Evolutionary conservation across 2,329 filamentous ascomycete genomes (phyloP).

Genomic region (Aaosphaeria arxii): DNA sequence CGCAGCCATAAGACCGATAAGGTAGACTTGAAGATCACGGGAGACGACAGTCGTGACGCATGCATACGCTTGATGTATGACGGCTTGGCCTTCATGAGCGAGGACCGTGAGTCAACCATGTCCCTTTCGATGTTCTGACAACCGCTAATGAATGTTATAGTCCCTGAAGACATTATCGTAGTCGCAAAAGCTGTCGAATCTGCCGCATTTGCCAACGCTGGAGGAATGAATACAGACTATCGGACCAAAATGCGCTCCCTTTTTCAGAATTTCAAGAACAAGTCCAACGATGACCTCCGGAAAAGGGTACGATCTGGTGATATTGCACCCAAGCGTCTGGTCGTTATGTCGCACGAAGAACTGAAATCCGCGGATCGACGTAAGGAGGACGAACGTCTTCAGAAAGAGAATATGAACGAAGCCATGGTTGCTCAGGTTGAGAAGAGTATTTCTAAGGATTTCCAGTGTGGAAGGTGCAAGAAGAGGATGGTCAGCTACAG

Average conservation of each 20-base stretch:
- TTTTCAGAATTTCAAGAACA: conserved; percentile 93
- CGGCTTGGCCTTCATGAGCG: conserved; percentile 73
- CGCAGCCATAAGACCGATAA: conserved; percentile 79
- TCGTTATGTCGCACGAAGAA: conserved; percentile 84
- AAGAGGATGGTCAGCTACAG: conserved; percentile 94
- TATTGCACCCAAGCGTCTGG: conserved; percentile 70
- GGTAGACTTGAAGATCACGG: conserved; percentile 73
- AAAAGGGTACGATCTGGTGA: conserved; percentile 71
- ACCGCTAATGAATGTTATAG: conserved; percentile 18
- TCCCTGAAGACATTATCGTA: conserved; percentile 64
- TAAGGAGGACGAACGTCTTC: conserved; percentile 70
- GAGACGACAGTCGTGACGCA: conserved; percentile 70
- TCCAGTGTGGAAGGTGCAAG: conserved; percentile 89
- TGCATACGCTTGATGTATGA: conserved; percentile 94
- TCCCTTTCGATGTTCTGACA: not conserved
- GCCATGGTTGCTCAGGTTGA: conserved; percentile 91
- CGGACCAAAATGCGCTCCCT: conserved; percentile 86
- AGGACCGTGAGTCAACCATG: conserved; percentile 40
- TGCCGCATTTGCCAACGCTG: conserved; percentile 68
- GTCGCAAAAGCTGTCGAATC: conserved; percentile 71
- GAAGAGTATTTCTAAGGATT: conserved; percentile 82
- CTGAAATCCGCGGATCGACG: conserved; percentile 83
- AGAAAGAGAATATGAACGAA: conserved; percentile 94
- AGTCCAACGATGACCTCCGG: conserved; percentile 76
- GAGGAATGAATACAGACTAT: conserved; percentile 71